These are phyloP conservation scores for Amylocarpus encephaloides DNA, from an alignment of 2,329 filamentous ascomycete species.

Conservation along the genomic window DNA sequence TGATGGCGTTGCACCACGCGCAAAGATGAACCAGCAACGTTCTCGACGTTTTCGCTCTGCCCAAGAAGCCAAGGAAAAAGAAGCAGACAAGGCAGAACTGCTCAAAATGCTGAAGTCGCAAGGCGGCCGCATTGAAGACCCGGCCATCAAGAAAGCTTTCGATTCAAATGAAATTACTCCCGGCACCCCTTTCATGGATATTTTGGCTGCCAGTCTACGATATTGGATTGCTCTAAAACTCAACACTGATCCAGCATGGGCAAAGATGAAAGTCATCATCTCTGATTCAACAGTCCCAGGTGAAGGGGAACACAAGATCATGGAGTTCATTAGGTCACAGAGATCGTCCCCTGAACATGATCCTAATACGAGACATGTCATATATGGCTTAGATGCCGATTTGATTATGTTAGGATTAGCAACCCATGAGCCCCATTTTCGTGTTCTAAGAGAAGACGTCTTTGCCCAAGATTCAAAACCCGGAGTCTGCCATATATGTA, in stretches of 20 bases:
- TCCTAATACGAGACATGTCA: conserved; percentile 95
- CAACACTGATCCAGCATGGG: conserved; percentile 94
- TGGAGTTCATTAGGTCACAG: conserved; percentile 95
- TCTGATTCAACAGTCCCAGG: conserved; percentile 96
- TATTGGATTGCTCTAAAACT: conserved; percentile 99
- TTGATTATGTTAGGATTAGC: conserved; percentile 97
- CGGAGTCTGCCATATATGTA: conserved; percentile 79
- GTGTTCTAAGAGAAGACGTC: conserved; percentile 92
- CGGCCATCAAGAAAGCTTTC: conserved; percentile 80
- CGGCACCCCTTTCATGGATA: conserved; percentile 97
- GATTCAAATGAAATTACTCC: conserved; percentile 85
- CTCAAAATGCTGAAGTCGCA: conserved; percentile 78
- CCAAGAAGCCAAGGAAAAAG: conserved; percentile 90
- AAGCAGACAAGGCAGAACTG: conserved; percentile 83
- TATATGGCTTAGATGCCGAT: conserved; percentile 96
- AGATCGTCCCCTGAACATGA: conserved; percentile 85
- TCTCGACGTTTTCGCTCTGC: conserved; percentile 91
- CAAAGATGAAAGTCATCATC: conserved; percentile 93
- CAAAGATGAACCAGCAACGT: conserved; percentile 99
- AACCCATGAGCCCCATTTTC: conserved; percentile 95
- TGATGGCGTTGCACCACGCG: conserved; percentile 92
- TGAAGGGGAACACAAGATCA: conserved; percentile 98
- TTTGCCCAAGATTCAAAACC: conserved; percentile 84
- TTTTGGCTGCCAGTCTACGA: conserved; percentile 79
- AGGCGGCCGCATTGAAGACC: conserved; percentile 55